Conservation (phyloP, 2,329 filamentous ascomycete species). For the Pseudogymnoascus sp. region DNA sequence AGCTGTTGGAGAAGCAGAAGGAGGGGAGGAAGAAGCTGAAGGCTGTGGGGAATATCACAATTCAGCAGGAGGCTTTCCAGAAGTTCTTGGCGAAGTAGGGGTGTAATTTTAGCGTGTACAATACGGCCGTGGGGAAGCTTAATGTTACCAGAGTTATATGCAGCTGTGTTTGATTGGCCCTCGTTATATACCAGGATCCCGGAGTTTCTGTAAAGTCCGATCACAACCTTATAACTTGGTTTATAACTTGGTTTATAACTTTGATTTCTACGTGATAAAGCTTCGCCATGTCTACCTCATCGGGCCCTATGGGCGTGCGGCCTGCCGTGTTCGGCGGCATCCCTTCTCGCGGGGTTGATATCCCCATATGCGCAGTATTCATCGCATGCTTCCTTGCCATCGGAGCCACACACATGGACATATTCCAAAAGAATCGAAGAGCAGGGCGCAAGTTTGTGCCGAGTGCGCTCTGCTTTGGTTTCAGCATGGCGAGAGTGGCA, state of each 20-base stretch:
- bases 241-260: not conserved
- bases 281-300: not conserved
- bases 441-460: conserved; percentile 52
- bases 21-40: conserved; percentile 83
- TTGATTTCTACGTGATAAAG: not conserved
- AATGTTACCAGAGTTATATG: not conserved
- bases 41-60: conserved; percentile 83
- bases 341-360: not conserved
- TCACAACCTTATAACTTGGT: not conserved
- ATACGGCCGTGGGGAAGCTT: not conserved
- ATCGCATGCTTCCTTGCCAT: not conserved
- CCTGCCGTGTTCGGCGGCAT: not conserved
- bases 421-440: conserved; percentile 46
- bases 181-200: not conserved
- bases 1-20: conserved; percentile 94
- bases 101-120: not conserved
- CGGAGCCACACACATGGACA: conserved; percentile 45
- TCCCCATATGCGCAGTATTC: not conserved
- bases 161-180: not conserved
- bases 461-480: conserved; percentile 50
- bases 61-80: conserved; percentile 93
- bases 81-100: conserved; percentile 75
- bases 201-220: not conserved
- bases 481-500: conserved; percentile 40
- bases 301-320: not conserved